phyloP scores from a whole-genome alignment of 495 filamentous ascomycete species.

The Talaromyces ruber region DNA sequence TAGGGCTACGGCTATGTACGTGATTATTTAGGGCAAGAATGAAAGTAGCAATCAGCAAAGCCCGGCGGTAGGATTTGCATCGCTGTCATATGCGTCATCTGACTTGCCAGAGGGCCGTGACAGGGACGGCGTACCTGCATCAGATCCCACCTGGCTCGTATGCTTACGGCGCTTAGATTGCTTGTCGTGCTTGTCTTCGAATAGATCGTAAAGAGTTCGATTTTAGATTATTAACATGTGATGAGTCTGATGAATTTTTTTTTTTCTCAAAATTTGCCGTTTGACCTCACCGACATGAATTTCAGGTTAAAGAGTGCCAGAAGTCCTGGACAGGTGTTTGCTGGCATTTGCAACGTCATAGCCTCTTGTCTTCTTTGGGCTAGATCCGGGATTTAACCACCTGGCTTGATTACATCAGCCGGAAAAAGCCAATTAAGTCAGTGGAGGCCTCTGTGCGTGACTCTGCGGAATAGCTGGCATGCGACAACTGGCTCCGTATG shows the following conservation, averaged over 20 bases:
- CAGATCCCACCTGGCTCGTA: neutral
- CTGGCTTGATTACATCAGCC: neutral
- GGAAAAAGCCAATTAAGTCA: neutral
- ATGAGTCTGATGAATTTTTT: neutral
- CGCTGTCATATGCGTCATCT: neutral
- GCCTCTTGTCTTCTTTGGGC: neutral
- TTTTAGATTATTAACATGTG: neutral
- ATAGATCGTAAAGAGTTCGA: neutral
- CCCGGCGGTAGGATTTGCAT: neutral
- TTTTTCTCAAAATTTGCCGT: no score
- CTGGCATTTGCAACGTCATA: neutral
- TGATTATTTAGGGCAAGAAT: neutral
- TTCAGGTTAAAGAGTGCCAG: neutral
- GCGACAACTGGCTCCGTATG: neutral
- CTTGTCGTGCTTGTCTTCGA: neutral
- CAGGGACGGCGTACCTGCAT: constrained; percentile 1
- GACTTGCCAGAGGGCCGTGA: neutral
- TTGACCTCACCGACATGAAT: neutral
- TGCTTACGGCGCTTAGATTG: neutral
- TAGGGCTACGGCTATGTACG: neutral
- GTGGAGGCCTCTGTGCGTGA: neutral
- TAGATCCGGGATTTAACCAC: neutral
- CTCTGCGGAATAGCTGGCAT: neutral
- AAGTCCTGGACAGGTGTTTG: neutral
- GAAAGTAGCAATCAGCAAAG: neutral